A percentile compares a stretch with the other conserved stretches of the same genome.
These are phyloP conservation scores for Pochonia chlamydosporia DNA, from an alignment of 2,329 filamentous ascomycete genomes.

Conservation along the genomic window DNA sequence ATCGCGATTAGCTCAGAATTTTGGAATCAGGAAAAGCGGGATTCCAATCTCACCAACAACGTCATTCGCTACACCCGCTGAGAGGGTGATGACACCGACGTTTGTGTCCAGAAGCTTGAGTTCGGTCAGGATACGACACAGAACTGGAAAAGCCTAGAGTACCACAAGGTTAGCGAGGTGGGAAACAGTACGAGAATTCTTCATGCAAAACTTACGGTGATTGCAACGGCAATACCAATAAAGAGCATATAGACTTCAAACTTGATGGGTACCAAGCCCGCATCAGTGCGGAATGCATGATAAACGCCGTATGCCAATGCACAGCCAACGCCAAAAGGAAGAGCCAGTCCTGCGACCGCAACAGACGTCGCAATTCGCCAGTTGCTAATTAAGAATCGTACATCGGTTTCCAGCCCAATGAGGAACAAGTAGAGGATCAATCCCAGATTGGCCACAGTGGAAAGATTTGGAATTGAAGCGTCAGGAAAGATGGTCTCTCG, in stretches of 20 bases:
- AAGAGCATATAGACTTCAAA: constrained; percentile 61
- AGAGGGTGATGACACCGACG: constrained; percentile 82
- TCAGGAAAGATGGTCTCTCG: constrained; percentile 68
- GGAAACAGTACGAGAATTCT: neutral
- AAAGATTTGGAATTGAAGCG: constrained; percentile 68
- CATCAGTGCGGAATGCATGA: constrained; percentile 56
- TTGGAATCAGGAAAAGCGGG: neutral
- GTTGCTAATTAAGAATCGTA: constrained; percentile 70
- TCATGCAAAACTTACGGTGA: constrained; percentile 49
- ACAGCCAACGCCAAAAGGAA: constrained; percentile 78
- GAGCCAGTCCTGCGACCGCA: constrained; percentile 68
- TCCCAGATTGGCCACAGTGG: constrained; percentile 75
- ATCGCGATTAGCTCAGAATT: constrained; percentile 1
- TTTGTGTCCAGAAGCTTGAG: constrained; percentile 77
- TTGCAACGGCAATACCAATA: constrained; percentile 87
- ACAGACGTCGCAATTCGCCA: constrained; percentile 77
- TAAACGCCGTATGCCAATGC: constrained; percentile 79
- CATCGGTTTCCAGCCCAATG: constrained; percentile 80
- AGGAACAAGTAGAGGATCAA: constrained; percentile 82
- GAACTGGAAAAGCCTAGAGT: constrained; percentile 65
- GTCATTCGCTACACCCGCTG: constrained; percentile 89
- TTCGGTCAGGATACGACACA: constrained; percentile 90
- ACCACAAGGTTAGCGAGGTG: neutral
- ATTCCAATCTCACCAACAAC: constrained; percentile 33
- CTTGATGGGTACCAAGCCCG: constrained; percentile 32